phyloP scores from a whole-genome alignment of 495 filamentous ascomycete species.

The Aspergillus leporis region DNA sequence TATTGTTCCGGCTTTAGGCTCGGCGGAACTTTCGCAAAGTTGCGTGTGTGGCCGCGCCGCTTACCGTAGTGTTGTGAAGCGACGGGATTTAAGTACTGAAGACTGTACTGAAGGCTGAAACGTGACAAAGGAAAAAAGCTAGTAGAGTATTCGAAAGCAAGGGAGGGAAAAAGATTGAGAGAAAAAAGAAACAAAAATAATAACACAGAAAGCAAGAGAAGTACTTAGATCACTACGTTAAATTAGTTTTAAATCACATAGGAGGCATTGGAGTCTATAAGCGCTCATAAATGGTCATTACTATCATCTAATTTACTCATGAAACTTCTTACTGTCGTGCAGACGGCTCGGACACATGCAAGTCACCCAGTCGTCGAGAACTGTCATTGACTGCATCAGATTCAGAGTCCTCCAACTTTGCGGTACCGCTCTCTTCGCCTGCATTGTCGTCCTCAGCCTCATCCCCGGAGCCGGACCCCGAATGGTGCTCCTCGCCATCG shows the following conservation, averaged over 20 bases:
- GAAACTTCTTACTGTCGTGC: neutral
- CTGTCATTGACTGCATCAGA: conserved; percentile 34
- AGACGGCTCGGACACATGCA: conserved; percentile 37
- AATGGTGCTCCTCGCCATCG: conserved; percentile 42
- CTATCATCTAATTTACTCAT: conserved; percentile 13
- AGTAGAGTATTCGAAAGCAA: neutral
- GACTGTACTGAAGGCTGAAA: too few relatives aligned
- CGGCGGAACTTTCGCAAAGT: conserved; percentile 38
- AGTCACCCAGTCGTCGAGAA: conserved; percentile 31
- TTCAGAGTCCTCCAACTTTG: conserved; percentile 14
- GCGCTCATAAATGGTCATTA: conserved; percentile 42
- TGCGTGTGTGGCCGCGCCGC: conserved; percentile 45
- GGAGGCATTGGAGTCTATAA: conserved; percentile 18
- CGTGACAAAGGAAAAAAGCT: too few relatives aligned
- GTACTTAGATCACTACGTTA: neutral
- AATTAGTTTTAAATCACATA: neutral
- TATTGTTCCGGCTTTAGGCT: conserved; percentile 10
- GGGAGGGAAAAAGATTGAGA: neutral
- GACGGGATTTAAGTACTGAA: neutral
- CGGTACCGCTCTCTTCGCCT: conserved; percentile 13
- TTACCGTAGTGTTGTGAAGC: conserved; percentile 27
- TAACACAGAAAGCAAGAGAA: conserved; percentile 10
- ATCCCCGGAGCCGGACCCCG: conserved; percentile 24
- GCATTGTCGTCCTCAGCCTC: conserved; percentile 27
- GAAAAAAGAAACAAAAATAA: neutral